Percentiles rank a stretch among this genome's conserved stretches.
Evolutionary conservation across 192 early-diverging fungal species (phyloP).

Genomic region (Backusella westeae): DNA sequence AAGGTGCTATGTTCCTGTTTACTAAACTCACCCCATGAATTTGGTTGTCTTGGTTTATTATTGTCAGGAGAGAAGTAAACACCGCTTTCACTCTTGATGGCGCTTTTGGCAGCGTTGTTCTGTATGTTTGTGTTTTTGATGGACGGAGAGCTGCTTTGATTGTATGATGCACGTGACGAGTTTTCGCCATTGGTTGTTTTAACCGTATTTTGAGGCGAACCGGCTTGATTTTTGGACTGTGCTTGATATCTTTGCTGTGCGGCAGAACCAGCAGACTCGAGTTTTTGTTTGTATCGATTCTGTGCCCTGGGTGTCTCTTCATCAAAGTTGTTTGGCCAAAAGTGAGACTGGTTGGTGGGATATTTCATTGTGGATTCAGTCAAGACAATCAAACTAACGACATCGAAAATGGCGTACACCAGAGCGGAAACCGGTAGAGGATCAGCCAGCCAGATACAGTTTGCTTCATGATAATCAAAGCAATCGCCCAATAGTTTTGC

Average conservation of each 20-base stretch:
- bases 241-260: not conserved
- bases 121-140: not conserved
- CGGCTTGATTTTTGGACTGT: not conserved
- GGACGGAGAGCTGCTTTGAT: not conserved
- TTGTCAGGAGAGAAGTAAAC: not conserved
- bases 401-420: slow-evolving; percentile 37
- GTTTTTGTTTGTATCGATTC: not conserved
- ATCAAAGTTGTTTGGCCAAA: slow-evolving; percentile 10
- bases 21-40: not conserved
- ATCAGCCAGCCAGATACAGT: slow-evolving; percentile 24
- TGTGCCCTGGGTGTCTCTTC: not conserved
- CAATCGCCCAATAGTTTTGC: slow-evolving; percentile 8
- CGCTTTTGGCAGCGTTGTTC: not conserved
- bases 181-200: not conserved
- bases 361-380: slow-evolving; percentile 6
- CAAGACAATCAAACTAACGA: slow-evolving; percentile 26
- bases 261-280: not conserved
- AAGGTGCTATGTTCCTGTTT: not conserved
- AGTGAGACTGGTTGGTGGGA: not conserved
- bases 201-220: not conserved
- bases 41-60: not conserved
- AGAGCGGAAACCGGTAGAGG: slow-evolving; percentile 26
- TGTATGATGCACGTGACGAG: not conserved
- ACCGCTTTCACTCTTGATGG: not conserved
- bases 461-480: slow-evolving; percentile 14